Evolutionary conservation across 257 asterid species (phyloP).

Genomic region (Coffea eugenioides): DNA sequence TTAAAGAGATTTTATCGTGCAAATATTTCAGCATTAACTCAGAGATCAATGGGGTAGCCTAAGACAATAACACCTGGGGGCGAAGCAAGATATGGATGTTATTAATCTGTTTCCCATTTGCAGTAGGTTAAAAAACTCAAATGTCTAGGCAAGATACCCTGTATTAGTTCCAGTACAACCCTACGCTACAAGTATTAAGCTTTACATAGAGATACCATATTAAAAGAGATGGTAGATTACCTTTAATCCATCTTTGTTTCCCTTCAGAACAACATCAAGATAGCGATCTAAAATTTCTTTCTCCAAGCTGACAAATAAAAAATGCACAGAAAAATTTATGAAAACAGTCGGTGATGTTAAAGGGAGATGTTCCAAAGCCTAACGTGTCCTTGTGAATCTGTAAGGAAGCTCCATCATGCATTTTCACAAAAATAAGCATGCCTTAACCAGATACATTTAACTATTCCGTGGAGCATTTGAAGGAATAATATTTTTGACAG

Average conservation of each 20-base stretch:
- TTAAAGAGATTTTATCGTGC: neutral
- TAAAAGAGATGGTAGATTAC: conserved; percentile 28
- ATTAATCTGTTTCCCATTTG: neutral
- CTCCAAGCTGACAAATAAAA: conserved; percentile 62
- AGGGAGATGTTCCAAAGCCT: neutral
- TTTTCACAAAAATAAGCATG: neutral
- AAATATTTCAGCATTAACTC: neutral
- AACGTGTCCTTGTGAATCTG: neutral
- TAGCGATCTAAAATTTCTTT: conserved; percentile 94
- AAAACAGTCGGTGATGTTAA: neutral
- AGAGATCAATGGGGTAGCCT: neutral
- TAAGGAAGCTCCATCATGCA: neutral
- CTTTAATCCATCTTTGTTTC: conserved; percentile 96
- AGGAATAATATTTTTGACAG: neutral
- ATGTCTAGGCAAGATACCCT: neutral
- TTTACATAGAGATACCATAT: neutral
- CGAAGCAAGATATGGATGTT: neutral
- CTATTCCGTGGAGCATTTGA: neutral
- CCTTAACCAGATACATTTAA: neutral
- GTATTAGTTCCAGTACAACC: neutral
- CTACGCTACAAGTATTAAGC: neutral
- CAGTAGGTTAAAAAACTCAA: neutral
- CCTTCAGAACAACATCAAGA: conserved; percentile 90
- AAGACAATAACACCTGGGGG: no score
- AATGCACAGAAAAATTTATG: no score